A percentile compares a stretch with the other conserved stretches of the same genome.
phyloP scores from a whole-genome alignment of 192 early-diverging fungal species.

The Rhizophlyctis rosea region DNA sequence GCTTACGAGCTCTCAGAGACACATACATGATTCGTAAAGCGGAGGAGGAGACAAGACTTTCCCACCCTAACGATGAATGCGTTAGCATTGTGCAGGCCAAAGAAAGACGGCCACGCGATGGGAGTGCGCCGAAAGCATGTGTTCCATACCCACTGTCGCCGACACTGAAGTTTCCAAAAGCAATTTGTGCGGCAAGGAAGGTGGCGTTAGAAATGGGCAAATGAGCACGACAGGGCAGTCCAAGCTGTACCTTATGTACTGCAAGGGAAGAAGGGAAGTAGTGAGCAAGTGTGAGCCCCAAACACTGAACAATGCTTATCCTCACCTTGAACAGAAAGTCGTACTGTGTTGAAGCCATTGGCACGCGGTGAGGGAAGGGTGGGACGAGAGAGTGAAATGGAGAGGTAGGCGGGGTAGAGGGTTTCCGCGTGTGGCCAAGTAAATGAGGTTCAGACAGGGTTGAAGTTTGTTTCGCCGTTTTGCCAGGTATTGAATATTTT shows the following conservation, averaged over 20 bases:
- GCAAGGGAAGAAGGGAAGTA: neutral
- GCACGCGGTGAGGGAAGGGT: too few species aligned
- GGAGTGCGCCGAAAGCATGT: too few species aligned
- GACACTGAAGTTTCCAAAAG: conserved; percentile 23
- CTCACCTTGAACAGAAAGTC: conserved; percentile 12
- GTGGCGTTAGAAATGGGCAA: neutral
- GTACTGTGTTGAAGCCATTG: conserved; percentile 6
- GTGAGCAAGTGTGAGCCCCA: neutral
- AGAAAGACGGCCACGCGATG: conserved; percentile 11
- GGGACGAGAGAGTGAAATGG: too few species aligned
- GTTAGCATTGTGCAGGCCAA: neutral
- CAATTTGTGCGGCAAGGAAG: neutral
- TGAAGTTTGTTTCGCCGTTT: too few species aligned
- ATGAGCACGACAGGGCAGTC: neutral
- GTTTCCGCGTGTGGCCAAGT: too few species aligned
- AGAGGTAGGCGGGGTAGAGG: too few species aligned
- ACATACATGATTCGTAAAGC: conserved; percentile 34
- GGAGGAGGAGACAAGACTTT: conserved; percentile 37
- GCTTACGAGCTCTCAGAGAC: conserved; percentile 21
- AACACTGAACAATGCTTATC: neutral
- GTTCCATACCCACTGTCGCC: conserved; percentile 39
- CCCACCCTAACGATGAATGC: conserved; percentile 28
- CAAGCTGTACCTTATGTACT: neutral
- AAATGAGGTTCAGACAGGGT: too few species aligned
- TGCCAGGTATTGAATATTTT: too few species aligned